Evolutionary conservation across 1,139 yeast species (phyloP), one percentile per base, ranked within the genome.

Genomic region (Geotrichum aggregatum): DNA sequence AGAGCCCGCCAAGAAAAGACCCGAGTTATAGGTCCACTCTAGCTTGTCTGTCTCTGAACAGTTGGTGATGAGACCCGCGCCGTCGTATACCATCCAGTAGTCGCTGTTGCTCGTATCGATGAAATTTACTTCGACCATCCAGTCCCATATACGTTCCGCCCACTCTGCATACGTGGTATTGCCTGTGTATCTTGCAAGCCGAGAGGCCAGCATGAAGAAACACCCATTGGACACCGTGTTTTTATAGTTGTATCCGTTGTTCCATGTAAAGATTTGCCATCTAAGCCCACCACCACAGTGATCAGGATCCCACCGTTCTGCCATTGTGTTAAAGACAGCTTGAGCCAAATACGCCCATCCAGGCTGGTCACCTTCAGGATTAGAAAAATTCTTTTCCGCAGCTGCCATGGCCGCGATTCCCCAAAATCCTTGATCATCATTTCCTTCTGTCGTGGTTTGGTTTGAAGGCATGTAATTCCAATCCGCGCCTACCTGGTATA

Each of bases 221-320:
- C 95, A 87, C 16, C 97, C 97, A 65, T 89, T 91, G 19, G 95
- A 81, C 55, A 91, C 94, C 8, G 95, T 75, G 69, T 91, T 91
- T 70, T 91, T 91, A 68, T 91, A 91, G 69, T 87, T 86, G 67
- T 89, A 91, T 60, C 98, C 98, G 8, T 89, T 77, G 68, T 91
- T 91, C 95, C 96, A 91, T 56, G 86, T 80, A 74, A 87, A 91
- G 66, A 91, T 91, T 72, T 91, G 98, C 98, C 98, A 91, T 71
- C 97, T 79, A 57, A 91, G 76, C 1, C 98, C 98, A 55, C 98
- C 98, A 50, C 77, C 78, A 70, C 98, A 91, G 52, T 77, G 63
- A 2, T 66, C 74, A 7, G 68, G 61, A 65, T 91, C 97, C 98
- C 98, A 91, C 69, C 97, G 78, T 36, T 78, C 70, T 39, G 87